phyloP scores from a whole-genome alignment of 2,329 filamentous ascomycete species.

The Amylocarpus encephaloides region DNA sequence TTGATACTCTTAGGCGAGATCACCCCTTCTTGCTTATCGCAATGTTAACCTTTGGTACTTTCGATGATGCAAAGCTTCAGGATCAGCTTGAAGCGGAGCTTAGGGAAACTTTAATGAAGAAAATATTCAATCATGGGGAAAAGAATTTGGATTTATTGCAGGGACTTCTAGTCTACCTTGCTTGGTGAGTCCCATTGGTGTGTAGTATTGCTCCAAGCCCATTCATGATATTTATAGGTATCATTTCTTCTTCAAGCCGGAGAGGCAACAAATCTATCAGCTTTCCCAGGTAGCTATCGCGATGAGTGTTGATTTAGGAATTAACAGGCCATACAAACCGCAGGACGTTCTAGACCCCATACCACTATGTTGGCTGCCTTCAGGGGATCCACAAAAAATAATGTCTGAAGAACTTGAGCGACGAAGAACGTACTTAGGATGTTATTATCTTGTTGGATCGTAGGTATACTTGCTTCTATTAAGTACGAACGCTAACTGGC shows the following conservation, averaged over 20 bases:
- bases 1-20: slow-evolving; percentile 38
- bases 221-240: slow-evolving; percentile 15
- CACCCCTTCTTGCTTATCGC: slow-evolving; percentile 49
- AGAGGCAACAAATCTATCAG: slow-evolving; percentile 30
- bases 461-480: slow-evolving; percentile 12
- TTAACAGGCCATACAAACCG: slow-evolving; percentile 13
- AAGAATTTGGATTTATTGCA: slow-evolving; percentile 50
- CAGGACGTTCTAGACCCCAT: not conserved
- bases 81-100: slow-evolving; percentile 52
- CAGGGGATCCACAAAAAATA: not conserved
- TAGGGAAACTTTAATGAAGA: slow-evolving; percentile 48
- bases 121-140: slow-evolving; percentile 51
- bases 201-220: not conserved
- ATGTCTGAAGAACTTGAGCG: slow-evolving; percentile 19
- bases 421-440: slow-evolving; percentile 24
- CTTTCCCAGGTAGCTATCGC: slow-evolving; percentile 28
- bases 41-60: slow-evolving; percentile 45
- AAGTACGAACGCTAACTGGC: not conserved
- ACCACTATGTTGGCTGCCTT: not conserved
- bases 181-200: slow-evolving; percentile 41
- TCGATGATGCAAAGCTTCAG: slow-evolving; percentile 44
- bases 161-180: slow-evolving; percentile 50
- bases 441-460: slow-evolving; percentile 26
- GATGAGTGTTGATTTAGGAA: slow-evolving; percentile 29
- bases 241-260: slow-evolving; percentile 29